Base-by-base conservation (phyloP, 805 yeast species). In the Saturnispora kantuleensis region DNA sequence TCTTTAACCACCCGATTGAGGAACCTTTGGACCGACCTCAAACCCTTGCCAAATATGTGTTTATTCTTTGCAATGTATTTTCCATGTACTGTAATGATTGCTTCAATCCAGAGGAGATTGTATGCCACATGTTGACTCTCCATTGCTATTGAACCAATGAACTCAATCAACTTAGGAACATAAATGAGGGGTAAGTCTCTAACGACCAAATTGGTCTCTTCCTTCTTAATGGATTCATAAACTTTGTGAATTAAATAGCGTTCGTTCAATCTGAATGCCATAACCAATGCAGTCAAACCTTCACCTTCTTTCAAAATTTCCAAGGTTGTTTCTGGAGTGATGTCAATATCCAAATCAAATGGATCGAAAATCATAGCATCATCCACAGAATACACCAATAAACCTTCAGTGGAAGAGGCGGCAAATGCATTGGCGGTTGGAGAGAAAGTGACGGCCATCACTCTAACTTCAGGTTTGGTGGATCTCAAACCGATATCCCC, bases 231-330 rank as follows among this genome's bases (percentile, higher is more conserved):
- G 4, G 73, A 55, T 59, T 87, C 96, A 59, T 79, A 85, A 0
- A 85, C 84, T 48, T 71, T 71, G 49, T 81, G 81, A 21, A 89
- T 77, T 44, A 93, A 66, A 54, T 80, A 76, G 10, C 64, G 66
- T 58, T 93, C 98, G 58, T 93, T 93, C 48, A 93, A 71, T 62
- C 98, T 73, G 73, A 93, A 88, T 0, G 97, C 77, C 97, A 93
- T 88, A 11, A 89, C 84, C 47, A 90, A 64, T 0, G 97, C 90
- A 35, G 76, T 76, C 53, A 89, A 66, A 60, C 78, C 86, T 44
- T 79, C 81, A 44, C 70, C 70, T 41, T 78, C 81, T 7, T 65
- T 52, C 35, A 89, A 65, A 6, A 78, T 73, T 44, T 77, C 81
- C 31, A 77, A 47, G 0, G 88, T 81, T 5, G 84, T 67, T 38